A percentile compares a stretch with the other conserved stretches of the same genome.
Evolutionary conservation across 2,329 filamentous ascomycete genomes (phyloP).

Genomic region (Pestalotiopsis sp.): DNA sequence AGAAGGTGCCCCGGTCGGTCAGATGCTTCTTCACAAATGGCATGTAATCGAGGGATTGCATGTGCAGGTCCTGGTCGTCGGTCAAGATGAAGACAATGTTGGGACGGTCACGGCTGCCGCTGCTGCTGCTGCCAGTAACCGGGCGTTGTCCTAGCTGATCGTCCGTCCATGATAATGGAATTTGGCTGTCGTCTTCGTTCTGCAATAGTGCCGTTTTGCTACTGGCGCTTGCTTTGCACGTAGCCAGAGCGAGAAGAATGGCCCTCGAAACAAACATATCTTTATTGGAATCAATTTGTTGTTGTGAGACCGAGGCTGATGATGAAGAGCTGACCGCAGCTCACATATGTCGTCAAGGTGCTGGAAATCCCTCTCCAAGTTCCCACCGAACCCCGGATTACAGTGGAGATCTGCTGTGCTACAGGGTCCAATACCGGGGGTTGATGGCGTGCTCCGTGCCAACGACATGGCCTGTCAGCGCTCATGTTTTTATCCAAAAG

Average conservation of each 20-base stretch:
- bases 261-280: not conserved
- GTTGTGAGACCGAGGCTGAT: conserved; percentile 15
- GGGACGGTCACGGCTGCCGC: conserved; percentile 30
- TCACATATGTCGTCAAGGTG: conserved; percentile 38
- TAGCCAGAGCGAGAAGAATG: not conserved
- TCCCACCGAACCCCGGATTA: not conserved
- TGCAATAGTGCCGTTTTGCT: not conserved
- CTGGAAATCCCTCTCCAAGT: not conserved
- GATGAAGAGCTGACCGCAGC: conserved; percentile 26
- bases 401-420: not conserved
- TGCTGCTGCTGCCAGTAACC: not conserved
- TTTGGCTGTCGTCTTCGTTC: not conserved
- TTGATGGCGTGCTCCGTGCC: not conserved
- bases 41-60: conserved; percentile 65
- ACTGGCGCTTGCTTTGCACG: not conserved
- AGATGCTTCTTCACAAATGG: conserved; percentile 60
- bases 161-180: not conserved
- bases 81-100: conserved; percentile 72
- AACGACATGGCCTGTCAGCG: too few species aligned
- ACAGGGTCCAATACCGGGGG: not conserved
- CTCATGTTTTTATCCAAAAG: too few species aligned
- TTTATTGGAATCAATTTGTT: not conserved
- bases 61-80: conserved; percentile 68
- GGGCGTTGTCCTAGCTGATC: not conserved
- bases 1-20: conserved; percentile 60